Conservation (phyloP, 129 eudicot genomes). For the Gnaphalium uliginosum region DNA sequence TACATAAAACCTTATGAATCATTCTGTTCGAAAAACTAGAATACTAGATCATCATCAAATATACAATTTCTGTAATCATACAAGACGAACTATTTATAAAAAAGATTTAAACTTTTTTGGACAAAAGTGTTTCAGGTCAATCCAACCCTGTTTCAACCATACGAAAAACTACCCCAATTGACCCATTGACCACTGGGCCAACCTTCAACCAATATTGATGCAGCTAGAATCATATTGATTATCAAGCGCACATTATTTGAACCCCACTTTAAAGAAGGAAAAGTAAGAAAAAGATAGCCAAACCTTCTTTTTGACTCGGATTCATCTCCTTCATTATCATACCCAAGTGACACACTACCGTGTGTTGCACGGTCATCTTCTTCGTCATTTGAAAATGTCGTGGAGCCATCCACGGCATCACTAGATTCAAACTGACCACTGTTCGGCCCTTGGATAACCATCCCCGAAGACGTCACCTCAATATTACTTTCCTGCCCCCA, state of each 20-base stretch:
- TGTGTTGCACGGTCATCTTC: constrained; percentile 78
- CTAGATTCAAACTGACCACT: constrained; percentile 51
- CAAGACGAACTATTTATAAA: neutral
- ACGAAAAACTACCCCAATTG: neutral
- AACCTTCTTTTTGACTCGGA: constrained; percentile 89
- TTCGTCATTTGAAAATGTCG: constrained; percentile 71
- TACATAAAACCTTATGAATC: neutral
- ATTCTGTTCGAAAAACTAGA: too few species aligned
- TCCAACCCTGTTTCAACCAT: neutral
- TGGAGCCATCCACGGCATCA: constrained; percentile 68
- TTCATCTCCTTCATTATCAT: constrained; percentile 85
- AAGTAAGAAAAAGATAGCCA: neutral
- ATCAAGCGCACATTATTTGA: neutral
- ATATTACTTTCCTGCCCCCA: constrained; percentile 45
- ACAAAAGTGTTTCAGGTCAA: neutral
- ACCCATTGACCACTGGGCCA: too few species aligned
- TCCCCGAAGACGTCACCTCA: constrained; percentile 60
- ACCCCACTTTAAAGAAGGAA: neutral
- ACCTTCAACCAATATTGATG: too few species aligned
- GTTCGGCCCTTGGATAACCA: constrained; percentile 36
- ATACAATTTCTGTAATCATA: neutral
- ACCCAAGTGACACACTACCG: constrained; percentile 70
- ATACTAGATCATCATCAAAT: neutral
- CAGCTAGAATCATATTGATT: neutral
- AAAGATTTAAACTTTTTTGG: neutral